These are phyloP conservation scores for Naganishia liquefaciens DNA, from an alignment of 1,284 basidiomycete species.

Conservation along the genomic window DNA sequence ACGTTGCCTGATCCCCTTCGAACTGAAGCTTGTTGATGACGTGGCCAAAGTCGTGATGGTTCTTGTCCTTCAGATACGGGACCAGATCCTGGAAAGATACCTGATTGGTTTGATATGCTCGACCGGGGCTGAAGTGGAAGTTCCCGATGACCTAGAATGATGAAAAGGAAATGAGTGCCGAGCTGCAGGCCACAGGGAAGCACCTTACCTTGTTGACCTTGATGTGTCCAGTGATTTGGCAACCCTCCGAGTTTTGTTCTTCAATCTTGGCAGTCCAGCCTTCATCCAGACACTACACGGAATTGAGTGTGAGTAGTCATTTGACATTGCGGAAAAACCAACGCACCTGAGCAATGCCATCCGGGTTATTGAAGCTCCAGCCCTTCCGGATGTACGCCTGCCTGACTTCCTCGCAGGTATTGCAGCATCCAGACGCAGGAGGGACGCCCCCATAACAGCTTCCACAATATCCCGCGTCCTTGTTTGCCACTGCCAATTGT, in stretches of 20 bases:
- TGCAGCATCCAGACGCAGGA: slow-evolving; percentile 84
- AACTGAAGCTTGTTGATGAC: slow-evolving; percentile 79
- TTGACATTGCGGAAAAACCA: too few species aligned
- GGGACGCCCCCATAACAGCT: slow-evolving; percentile 91
- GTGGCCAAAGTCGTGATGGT: slow-evolving; percentile 93
- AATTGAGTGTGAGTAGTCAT: neutral
- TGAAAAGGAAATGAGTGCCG: neutral
- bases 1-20: slow-evolving; percentile 62
- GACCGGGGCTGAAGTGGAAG: slow-evolving; percentile 78
- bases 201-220: slow-evolving; percentile 88
- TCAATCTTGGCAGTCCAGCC: slow-evolving; percentile 93
- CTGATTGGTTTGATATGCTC: slow-evolving; percentile 84
- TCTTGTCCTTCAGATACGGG: slow-evolving; percentile 84
- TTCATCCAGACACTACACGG: slow-evolving; percentile 78
- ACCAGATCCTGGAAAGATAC: slow-evolving; percentile 90
- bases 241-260: slow-evolving; percentile 90
- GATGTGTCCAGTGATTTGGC: slow-evolving; percentile 85
- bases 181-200: neutral
- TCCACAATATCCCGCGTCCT: slow-evolving; percentile 76
- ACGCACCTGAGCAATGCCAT: slow-evolving; percentile 85
- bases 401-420: slow-evolving; percentile 93
- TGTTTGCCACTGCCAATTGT: slow-evolving; percentile 71
- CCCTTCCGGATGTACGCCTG: slow-evolving; percentile 86
- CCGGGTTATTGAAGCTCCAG: slow-evolving; percentile 92
- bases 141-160: slow-evolving; percentile 65